These are phyloP conservation scores for Pseudocercospora macadamiae DNA, from an alignment of 2,329 filamentous ascomycete species.

Conservation along the genomic window DNA sequence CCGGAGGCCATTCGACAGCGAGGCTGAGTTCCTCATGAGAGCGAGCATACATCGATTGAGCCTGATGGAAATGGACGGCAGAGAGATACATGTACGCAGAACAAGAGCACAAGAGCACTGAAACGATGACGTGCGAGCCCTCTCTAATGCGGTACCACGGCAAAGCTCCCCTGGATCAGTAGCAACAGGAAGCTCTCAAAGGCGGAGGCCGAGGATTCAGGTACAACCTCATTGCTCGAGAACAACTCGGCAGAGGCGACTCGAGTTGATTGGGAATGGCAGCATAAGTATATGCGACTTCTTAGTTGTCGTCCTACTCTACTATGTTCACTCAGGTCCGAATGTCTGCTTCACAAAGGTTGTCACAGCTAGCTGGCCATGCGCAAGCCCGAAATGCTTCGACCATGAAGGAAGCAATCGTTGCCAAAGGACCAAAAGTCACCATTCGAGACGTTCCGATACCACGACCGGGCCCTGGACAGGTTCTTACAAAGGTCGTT, in stretches of 20 bases:
- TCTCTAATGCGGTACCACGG: neutral
- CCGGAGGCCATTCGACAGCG: too few species aligned
- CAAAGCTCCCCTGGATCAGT: neutral
- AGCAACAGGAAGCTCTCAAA: too few species aligned
- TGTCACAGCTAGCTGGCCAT: conserved; percentile 25
- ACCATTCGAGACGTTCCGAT: conserved; percentile 46
- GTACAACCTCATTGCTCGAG: too few species aligned
- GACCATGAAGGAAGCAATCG: conserved; percentile 43
- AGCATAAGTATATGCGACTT: neutral
- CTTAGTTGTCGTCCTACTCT: neutral
- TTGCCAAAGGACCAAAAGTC: conserved; percentile 39
- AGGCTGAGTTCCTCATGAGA: too few species aligned
- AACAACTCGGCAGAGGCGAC: neutral
- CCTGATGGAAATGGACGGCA: neutral
- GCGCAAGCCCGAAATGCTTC: conserved; percentile 22
- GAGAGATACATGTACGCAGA: neutral
- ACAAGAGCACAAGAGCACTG: neutral
- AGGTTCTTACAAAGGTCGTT: conserved; percentile 39
- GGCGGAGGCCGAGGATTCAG: too few species aligned
- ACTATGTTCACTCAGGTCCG: conserved; percentile 23
- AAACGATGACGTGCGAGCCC: neutral
- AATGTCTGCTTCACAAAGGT: conserved; percentile 25
- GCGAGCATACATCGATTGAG: too few species aligned
- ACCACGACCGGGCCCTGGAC: conserved; percentile 42
- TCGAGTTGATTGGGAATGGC: conserved; percentile 1